These are phyloP conservation scores for Fusarium camptoceras DNA, from an alignment of 2,329 filamentous ascomycete genomes.

Conservation along the genomic window DNA sequence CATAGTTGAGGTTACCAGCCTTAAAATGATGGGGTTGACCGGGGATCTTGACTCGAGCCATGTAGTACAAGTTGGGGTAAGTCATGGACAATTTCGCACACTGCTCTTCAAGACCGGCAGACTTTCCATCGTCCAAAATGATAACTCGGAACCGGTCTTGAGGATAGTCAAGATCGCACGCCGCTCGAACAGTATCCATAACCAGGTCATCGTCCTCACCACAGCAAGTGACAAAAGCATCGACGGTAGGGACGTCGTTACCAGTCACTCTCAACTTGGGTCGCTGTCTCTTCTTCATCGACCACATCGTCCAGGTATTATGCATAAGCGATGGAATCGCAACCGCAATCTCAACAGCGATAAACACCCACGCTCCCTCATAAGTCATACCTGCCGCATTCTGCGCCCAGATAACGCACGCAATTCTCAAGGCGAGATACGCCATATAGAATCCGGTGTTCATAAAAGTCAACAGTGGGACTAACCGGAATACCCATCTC, in stretches of 20 bases:
- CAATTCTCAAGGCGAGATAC: conserved; percentile 64
- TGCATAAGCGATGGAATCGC: conserved; percentile 67
- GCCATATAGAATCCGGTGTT: conserved; percentile 58
- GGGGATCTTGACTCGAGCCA: conserved; percentile 62
- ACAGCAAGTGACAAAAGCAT: conserved; percentile 69
- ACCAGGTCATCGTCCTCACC: conserved; percentile 67
- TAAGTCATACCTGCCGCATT: conserved; percentile 55
- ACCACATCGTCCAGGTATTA: conserved; percentile 68
- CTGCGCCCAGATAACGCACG: conserved; percentile 65
- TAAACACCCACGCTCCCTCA: conserved; percentile 67
- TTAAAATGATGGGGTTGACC: conserved; percentile 69
- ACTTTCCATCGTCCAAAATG: conserved; percentile 66
- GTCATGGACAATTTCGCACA: conserved; percentile 53
- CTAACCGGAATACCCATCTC: conserved; percentile 54
- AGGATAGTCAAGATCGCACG: conserved; percentile 67
- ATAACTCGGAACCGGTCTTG: conserved; percentile 64
- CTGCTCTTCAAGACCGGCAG: conserved; percentile 55
- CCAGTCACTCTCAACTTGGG: conserved; percentile 65
- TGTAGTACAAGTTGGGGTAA: conserved; percentile 65
- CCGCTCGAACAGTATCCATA: conserved; percentile 67
- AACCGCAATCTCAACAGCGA: conserved; percentile 64
- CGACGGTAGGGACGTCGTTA: conserved; percentile 64
- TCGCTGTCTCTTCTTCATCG: conserved; percentile 64
- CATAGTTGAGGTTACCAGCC: conserved; percentile 73
- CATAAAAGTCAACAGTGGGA: conserved; percentile 55